These are phyloP conservation scores for Dioscorea alata DNA, from an alignment of 106 monocot genomes.

Conservation along the genomic window DNA sequence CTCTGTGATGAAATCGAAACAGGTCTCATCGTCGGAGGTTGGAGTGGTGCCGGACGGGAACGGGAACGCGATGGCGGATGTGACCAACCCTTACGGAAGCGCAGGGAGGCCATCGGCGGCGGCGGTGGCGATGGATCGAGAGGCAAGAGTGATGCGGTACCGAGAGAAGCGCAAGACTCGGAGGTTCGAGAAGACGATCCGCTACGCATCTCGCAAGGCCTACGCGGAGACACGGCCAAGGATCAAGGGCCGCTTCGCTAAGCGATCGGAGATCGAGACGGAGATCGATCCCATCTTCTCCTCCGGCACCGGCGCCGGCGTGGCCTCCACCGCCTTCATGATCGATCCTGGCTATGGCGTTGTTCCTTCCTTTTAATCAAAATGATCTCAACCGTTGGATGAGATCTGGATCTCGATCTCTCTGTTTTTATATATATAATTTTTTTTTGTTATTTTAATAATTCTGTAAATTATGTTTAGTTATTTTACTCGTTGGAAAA, in stretches of 20 bases:
- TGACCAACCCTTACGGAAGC: constrained; percentile 15
- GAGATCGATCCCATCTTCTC: constrained; percentile 21
- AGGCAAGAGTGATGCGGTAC: constrained; percentile 63
- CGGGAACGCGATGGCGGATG: constrained; percentile 3
- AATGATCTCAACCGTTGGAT: no score
- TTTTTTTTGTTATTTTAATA: no score
- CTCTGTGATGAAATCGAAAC: constrained; percentile 1
- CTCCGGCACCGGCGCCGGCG: constrained; percentile 4
- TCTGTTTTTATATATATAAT: no score
- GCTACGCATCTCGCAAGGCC: constrained; percentile 67
- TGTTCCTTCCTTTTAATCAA: constrained; percentile 36
- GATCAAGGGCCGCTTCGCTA: constrained; percentile 57
- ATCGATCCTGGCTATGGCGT: constrained; percentile 25
- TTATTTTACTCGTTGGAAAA: no score
- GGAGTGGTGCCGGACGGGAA: constrained; percentile 32
- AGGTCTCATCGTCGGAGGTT: constrained; percentile 33
- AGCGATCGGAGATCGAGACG: constrained; percentile 28
- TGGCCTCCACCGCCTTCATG: constrained; percentile 3
- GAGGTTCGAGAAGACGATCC: constrained; percentile 63
- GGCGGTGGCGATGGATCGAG: constrained; percentile 26
- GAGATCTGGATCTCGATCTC: no score
- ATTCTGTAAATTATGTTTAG: no score
- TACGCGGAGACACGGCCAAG: constrained; percentile 67
- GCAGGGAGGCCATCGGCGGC: not conserved
- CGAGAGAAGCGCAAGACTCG: constrained; percentile 64